Evolutionary conservation across 192 early-diverging fungal species (phyloP).

Genomic region (Coemansia sp.): DNA sequence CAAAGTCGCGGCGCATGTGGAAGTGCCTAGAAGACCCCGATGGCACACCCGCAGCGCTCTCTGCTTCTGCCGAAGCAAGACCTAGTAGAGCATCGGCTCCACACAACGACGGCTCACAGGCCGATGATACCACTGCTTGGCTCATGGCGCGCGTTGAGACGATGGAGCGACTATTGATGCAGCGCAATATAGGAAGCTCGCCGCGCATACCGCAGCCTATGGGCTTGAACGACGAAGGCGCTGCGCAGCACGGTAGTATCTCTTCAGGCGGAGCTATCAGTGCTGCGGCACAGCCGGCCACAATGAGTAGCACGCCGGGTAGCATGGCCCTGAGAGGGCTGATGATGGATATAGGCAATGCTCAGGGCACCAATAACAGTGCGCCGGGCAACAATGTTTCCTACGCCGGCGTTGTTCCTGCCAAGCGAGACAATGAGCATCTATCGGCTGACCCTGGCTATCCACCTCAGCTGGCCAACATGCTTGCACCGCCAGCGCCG

Average conservation of each 20-base stretch:
- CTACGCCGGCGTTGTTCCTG: slow-evolving; percentile 4
- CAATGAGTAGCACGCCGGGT: neutral
- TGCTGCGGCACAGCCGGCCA: neutral
- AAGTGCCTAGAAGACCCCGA: slow-evolving; percentile 44
- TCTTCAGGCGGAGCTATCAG: neutral
- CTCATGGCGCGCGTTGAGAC: slow-evolving; percentile 52
- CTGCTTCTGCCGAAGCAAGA: neutral
- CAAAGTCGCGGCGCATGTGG: slow-evolving; percentile 55
- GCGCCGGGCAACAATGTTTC: slow-evolving; percentile 5
- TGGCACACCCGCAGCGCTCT: neutral
- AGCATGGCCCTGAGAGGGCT: neutral
- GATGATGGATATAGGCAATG: neutral
- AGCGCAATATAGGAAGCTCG: slow-evolving; percentile 38
- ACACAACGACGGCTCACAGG: slow-evolving; percentile 3
- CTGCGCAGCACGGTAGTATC: neutral
- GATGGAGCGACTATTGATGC: slow-evolving; percentile 55
- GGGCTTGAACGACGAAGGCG: neutral
- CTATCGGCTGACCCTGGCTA: slow-evolving; percentile 23
- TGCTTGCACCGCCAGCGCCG: slow-evolving; percentile 3
- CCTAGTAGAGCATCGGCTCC: neutral
- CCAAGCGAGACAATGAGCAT: slow-evolving; percentile 20
- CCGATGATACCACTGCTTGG: slow-evolving; percentile 42
- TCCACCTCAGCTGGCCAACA: slow-evolving; percentile 9
- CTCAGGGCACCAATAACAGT: slow-evolving; percentile 4
- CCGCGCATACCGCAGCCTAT: slow-evolving; percentile 20